These are phyloP conservation scores for Cordyceps farinosa DNA, from an alignment of 2,329 filamentous ascomycete species.

Conservation along the genomic window DNA sequence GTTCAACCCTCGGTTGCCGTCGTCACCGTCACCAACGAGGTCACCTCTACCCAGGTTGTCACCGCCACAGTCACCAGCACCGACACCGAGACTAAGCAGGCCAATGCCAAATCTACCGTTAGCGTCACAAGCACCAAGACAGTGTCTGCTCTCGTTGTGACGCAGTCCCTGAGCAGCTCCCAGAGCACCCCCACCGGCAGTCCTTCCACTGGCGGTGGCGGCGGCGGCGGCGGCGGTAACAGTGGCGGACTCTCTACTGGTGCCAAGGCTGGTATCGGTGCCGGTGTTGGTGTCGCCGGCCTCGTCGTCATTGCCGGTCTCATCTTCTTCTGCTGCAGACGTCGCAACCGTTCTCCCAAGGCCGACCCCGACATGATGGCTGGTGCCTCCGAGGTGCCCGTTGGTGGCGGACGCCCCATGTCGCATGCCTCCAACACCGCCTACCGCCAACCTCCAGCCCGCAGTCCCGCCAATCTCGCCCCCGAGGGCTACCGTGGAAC, in stretches of 20 bases:
- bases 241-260: conserved; percentile 37
- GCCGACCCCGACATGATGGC: conserved; percentile 38
- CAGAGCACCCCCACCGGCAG: conserved; percentile 26
- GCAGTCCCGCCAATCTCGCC: conserved; percentile 24
- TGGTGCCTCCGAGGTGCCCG: conserved; percentile 42
- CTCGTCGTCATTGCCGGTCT: conserved; percentile 31
- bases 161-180: conserved; percentile 31
- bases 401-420: conserved; percentile 34
- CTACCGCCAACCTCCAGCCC: conserved; percentile 27
- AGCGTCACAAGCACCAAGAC: conserved; percentile 37
- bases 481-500: conserved; percentile 39
- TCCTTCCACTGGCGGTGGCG: conserved; percentile 13
- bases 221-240: conserved; percentile 15
- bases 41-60: conserved; percentile 31
- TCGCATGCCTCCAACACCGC: conserved; percentile 27
- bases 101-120: conserved; percentile 36
- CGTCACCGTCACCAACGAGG: conserved; percentile 27
- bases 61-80: conserved; percentile 28
- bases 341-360: conserved; percentile 30
- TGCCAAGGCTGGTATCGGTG: conserved; percentile 44
- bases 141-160: conserved; percentile 13
- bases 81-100: conserved; percentile 32
- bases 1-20: conserved; percentile 26
- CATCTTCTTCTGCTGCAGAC: conserved; percentile 30
- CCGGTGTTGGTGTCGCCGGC: conserved; percentile 36